Evolutionary conservation across 2,329 filamentous ascomycete genomes (phyloP).

Genomic region (Apiospora marii): DNA sequence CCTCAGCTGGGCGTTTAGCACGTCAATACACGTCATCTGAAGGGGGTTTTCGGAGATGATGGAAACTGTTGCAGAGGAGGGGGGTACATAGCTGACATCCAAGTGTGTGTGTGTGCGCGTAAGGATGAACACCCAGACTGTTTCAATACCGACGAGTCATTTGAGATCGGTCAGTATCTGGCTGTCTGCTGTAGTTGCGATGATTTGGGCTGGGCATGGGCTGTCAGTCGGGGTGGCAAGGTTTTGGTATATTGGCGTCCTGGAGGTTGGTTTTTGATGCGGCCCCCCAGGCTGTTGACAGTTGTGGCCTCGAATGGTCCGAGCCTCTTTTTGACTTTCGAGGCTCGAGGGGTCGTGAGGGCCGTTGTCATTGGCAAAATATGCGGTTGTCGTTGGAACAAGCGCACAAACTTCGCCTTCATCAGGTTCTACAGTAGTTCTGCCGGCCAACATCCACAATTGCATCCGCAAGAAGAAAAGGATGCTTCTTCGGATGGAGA

Average conservation of each 20-base stretch:
- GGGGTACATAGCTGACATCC: neutral
- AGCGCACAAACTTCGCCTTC: slow-evolving; percentile 11
- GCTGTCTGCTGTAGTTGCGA: neutral
- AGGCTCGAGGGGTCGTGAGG: slow-evolving; percentile 1
- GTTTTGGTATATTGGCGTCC: neutral
- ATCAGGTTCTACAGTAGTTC: slow-evolving; percentile 3
- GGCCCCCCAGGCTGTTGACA: neutral
- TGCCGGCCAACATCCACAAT: slow-evolving; percentile 18
- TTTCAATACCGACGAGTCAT: slow-evolving; percentile 11
- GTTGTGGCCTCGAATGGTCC: neutral
- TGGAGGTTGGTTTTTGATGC: neutral
- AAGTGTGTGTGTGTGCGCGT: neutral
- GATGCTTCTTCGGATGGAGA: slow-evolving; percentile 17
- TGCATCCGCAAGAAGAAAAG: slow-evolving; percentile 14
- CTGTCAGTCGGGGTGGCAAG: neutral
- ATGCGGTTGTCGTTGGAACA: slow-evolving; percentile 17
- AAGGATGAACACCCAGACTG: neutral
- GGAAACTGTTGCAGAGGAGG: neutral
- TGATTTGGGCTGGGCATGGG: neutral
- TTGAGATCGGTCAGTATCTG: neutral
- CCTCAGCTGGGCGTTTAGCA: slow-evolving; percentile 2
- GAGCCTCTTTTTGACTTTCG: neutral
- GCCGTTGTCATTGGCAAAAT: neutral
- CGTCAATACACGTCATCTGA: slow-evolving; percentile 21
- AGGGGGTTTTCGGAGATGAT: slow-evolving; percentile 8